Evolutionary conservation across 768 basidiomycete genomes (phyloP).

Genomic region (Russula griseocarnosa): DNA sequence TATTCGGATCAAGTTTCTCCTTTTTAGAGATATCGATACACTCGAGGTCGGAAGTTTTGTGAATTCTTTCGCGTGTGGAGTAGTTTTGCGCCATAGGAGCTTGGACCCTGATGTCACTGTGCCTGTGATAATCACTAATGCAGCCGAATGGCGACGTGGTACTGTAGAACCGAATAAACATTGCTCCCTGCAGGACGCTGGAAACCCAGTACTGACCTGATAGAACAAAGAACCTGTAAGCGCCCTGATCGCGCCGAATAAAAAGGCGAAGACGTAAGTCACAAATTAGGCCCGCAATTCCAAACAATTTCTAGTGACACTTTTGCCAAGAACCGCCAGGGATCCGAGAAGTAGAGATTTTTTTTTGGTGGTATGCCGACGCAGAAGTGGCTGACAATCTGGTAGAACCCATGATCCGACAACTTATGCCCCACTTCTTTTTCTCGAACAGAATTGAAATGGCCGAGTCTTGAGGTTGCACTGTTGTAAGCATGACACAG

Average conservation of each 20-base stretch:
- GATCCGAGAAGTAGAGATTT: background rate
- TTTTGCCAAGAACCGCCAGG: background rate
- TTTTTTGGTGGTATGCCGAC: background rate
- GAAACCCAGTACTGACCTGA: background rate
- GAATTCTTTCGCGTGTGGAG: background rate
- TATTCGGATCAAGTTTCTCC: background rate
- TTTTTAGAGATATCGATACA: no score
- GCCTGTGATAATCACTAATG: background rate
- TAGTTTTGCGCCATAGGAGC: no score
- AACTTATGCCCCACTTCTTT: background rate
- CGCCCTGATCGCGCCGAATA: background rate
- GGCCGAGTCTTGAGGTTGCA: background rate
- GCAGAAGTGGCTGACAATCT: background rate
- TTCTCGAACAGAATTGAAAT: background rate
- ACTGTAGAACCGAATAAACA: conserved; percentile 2
- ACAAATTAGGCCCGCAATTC: background rate
- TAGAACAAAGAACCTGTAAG: background rate
- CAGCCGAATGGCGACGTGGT: background rate
- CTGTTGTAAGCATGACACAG: background rate
- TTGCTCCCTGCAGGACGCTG: background rate
- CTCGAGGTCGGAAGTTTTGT: no score
- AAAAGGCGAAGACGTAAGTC: background rate
- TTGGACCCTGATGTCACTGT: background rate
- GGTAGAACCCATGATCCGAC: no score
- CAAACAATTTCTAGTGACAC: background rate